These are phyloP conservation scores for Ochetophila trinervis DNA, from an alignment of 306 rosid genomes.

Conservation along the genomic window DNA sequence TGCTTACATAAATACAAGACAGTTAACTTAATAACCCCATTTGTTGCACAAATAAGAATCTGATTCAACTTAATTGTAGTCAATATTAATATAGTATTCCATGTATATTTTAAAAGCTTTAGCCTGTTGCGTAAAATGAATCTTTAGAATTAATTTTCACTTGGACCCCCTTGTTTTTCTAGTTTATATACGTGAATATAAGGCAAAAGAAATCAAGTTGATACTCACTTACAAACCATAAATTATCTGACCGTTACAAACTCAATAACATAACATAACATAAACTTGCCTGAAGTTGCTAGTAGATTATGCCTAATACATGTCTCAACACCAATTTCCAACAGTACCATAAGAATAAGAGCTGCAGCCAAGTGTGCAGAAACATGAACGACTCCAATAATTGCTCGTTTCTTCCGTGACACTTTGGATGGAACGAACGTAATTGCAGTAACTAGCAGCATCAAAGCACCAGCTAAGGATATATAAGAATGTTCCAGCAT, in stretches of 20 bases:
- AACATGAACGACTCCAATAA: slow-evolving; percentile 85
- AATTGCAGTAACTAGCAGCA: slow-evolving; percentile 66
- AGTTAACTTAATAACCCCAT: no score
- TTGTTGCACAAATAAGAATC: no score
- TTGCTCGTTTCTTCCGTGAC: slow-evolving; percentile 72
- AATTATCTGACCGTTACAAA: background rate
- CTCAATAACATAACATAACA: slow-evolving; percentile 16
- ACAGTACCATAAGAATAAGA: slow-evolving; percentile 82
- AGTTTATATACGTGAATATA: background rate
- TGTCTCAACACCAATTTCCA: slow-evolving; percentile 87
- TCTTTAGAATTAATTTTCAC: no score
- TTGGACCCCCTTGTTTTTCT: no score
- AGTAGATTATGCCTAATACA: slow-evolving; percentile 78
- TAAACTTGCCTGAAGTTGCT: slow-evolving; percentile 77
- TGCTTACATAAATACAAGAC: no score
- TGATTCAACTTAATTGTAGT: no score
- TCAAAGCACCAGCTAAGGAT: slow-evolving; percentile 68
- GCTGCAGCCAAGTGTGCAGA: slow-evolving; percentile 88
- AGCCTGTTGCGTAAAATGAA: no score
- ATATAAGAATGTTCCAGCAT: slow-evolving; percentile 65
- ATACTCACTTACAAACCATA: background rate
- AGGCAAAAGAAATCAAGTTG: background rate
- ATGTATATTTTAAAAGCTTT: no score
- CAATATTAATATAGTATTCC: no score
- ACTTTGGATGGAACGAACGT: slow-evolving; percentile 81